Conservation (phyloP, 345 rosid species). For the Sonneratia alba region DNA sequence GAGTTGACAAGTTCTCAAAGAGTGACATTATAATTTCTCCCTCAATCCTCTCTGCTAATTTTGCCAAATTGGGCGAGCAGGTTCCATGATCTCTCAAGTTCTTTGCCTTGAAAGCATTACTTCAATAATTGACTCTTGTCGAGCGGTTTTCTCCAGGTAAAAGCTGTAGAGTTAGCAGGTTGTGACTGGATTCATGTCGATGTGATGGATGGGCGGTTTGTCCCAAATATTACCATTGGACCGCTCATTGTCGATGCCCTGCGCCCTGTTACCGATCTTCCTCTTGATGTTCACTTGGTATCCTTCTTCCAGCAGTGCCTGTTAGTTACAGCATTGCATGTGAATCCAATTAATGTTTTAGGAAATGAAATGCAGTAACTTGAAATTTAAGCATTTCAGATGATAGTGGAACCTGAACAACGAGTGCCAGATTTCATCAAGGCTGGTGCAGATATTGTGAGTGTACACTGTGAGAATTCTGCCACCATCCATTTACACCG, state of each 20-base stretch:
- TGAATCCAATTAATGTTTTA: not conserved
- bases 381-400: slow-evolving; percentile 34
- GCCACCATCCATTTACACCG: slow-evolving; percentile 98
- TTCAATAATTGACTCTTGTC: slow-evolving; percentile 12
- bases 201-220: slow-evolving; percentile 98
- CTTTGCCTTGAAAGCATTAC: not conserved
- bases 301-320: slow-evolving; percentile 10
- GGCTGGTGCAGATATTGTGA: slow-evolving; percentile 98
- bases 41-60: slow-evolving; percentile 91
- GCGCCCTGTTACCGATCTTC: slow-evolving; percentile 92
- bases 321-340: not conserved
- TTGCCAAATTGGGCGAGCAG: slow-evolving; percentile 90
- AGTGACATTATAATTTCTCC: slow-evolving; percentile 86
- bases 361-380: slow-evolving; percentile 7
- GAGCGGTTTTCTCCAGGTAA: slow-evolving; percentile 42
- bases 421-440: slow-evolving; percentile 92
- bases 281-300: slow-evolving; percentile 97
- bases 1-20: slow-evolving; percentile 92
- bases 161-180: slow-evolving; percentile 84
- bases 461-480: slow-evolving; percentile 92
- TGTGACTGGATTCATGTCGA: slow-evolving; percentile 98
- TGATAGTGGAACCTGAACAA: slow-evolving; percentile 95
- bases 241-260: slow-evolving; percentile 92
- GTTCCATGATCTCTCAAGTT: slow-evolving; percentile 18
- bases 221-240: slow-evolving; percentile 96